Evolutionary conservation across 1,284 basidiomycete species (phyloP), one percentile per base, ranked within the genome.

Genomic region (Taiwanofungus camphoratus): DNA sequence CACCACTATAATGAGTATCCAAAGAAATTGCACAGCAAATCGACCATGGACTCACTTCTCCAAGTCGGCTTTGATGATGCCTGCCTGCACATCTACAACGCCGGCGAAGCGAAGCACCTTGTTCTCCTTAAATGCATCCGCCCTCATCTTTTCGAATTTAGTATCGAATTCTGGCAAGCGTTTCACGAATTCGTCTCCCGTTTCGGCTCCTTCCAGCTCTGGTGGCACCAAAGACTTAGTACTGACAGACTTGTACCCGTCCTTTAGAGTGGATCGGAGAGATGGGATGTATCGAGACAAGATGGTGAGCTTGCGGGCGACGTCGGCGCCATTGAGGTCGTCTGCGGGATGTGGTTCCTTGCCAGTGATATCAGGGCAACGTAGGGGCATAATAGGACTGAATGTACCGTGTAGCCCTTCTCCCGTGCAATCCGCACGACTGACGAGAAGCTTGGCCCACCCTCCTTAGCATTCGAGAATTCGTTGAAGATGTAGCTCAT

Each of bases 401-500:
- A 21, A 62, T 79, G 42, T 55, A 91, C 90, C 15, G 95, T 99
- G 69, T 95, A 99, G 0, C 95, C 96, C 55, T 90, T 89, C 56
- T 91, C 87, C 45, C 92, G 87, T 12, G 96, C 96, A 31, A 85
- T 66, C 52, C 79, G 79, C 52, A 99, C 94, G 38, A 99, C 85
- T 15, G 90, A 84, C 2, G 91, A 94, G 67, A 99, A 98, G 29
- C 69, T 67, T 0, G 81, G 79, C 0, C 81, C 79, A 35, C 70
- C 74, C 19, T 70, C 65, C 18, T 68, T 67, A 1, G 77, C 77
- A 1, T 76, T 79, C 4, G 87, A 92, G 64, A 93, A 99, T 54
- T 93, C 85, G 69, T 99, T 99, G 76, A 99, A 99, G 68, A 99
- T 98, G 71, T 99, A 99, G 61, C 87, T 92, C 71, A 99, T 82